These are phyloP conservation scores for Martiniozyma asiatica DNA, from an alignment of 1,139 yeast species.

Conservation along the genomic window DNA sequence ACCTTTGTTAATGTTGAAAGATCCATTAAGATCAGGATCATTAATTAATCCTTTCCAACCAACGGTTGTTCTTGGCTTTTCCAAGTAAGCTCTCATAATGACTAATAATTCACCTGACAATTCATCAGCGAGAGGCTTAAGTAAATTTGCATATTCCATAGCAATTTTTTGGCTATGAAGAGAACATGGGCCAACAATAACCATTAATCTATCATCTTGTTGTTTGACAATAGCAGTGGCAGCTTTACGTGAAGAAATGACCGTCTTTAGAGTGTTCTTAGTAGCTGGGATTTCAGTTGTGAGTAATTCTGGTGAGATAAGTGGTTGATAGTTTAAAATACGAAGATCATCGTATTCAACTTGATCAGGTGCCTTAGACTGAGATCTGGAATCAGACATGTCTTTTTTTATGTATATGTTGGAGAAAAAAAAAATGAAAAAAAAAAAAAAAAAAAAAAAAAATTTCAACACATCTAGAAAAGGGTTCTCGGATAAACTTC, in stretches of 20 bases:
- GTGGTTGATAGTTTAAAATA: conserved; percentile 82
- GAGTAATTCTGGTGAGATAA: conserved; percentile 77
- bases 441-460: neutral
- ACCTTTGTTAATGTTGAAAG: conserved; percentile 94
- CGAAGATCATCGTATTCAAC: conserved; percentile 82
- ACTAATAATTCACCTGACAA: conserved; percentile 65
- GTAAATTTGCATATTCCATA: conserved; percentile 67
- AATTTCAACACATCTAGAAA: neutral
- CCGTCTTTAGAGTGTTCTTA: conserved; percentile 48
- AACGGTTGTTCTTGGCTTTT: conserved; percentile 96
- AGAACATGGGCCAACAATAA: conserved; percentile 91
- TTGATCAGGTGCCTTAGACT: conserved; percentile 38
- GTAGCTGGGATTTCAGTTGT: conserved; percentile 71
- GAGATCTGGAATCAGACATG: conserved; percentile 10
- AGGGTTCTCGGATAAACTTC: too few species aligned
- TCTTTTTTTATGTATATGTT: neutral
- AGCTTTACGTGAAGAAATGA: conserved; percentile 64
- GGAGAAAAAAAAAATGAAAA: neutral
- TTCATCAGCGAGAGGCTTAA: conserved; percentile 57
- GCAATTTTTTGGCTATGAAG: conserved; percentile 89
- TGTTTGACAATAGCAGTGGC: conserved; percentile 62
- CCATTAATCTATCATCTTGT: conserved; percentile 62
- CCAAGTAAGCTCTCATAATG: conserved; percentile 94
- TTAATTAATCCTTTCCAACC: conserved; percentile 99
- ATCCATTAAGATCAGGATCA: conserved; percentile 88